Base-by-base conservation (phyloP, 2,329 filamentous ascomycete species). In the Aspergillus terreus region DNA sequence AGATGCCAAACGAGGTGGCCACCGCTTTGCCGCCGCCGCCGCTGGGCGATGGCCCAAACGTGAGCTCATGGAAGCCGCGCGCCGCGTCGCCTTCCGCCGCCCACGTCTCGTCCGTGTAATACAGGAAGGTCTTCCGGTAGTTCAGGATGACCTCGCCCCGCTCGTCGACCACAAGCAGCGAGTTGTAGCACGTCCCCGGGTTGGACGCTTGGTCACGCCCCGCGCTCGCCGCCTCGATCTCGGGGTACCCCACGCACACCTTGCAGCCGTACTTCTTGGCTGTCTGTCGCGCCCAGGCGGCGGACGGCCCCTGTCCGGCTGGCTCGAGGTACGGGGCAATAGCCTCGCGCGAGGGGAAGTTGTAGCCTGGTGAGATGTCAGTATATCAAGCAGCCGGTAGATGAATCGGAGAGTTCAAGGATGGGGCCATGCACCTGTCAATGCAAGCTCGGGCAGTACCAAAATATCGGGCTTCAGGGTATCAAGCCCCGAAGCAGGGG, bases 101-200 rank as follows among this genome's bases (percentile, higher is more conserved):
- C 83, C 83, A 86, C 1, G 79, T 81, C 60, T 85, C 83, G 59
- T 86, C 83, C 6, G 83, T 85, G 67, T 83, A 85, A 71, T 85
- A 86, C 53, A 86, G 76, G 59, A 85, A 85, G 10, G 76, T 76
- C 65, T 86, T 86, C 56, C 82, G 79, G 67, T 86, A 85, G 61
- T 84, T 83, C 42, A 73, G 70, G 11, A 85, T 58, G 2, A 83
- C 69, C n/a, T 74, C 61, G 3, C 83, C 83, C 0, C 64, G 58
- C 3, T 81, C 76, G n/a, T 75, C 73, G 23, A 85, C 76, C 21
- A 82, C 79, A 15, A 86, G 75, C 4, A 80, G 76, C 7, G 79
- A 78, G 63, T 86, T 86, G 70, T 83, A 86, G 57, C 76, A 72
- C 38, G 65, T 74, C 10, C 62, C 55, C 33, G 40, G 38, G 35